Conservation (phyloP, 2,329 filamentous ascomycete genomes). For the Aspergillus hiratsukae region DNA sequence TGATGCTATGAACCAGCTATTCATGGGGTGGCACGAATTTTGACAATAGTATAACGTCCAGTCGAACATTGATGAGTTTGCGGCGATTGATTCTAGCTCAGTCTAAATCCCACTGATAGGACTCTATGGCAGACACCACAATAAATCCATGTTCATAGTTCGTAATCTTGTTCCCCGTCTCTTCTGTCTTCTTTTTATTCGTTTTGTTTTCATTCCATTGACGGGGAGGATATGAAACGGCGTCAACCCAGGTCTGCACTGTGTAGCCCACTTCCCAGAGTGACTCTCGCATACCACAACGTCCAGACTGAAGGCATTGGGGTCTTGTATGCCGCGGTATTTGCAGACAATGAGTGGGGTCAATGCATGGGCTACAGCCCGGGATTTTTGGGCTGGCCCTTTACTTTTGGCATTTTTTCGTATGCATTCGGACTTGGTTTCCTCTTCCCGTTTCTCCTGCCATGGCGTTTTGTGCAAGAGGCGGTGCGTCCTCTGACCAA, state of each 20-base stretch:
- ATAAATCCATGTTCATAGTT: background rate
- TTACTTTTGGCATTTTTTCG: constrained; percentile 40
- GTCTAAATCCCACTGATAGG: background rate
- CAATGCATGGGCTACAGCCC: background rate
- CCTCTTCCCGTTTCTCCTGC: constrained; percentile 24
- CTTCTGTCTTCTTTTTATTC: background rate
- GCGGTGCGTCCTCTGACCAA: constrained; percentile 6
- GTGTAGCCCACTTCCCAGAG: background rate
- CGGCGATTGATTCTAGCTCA: background rate
- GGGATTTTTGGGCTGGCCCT: constrained; percentile 11
- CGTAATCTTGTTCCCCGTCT: background rate
- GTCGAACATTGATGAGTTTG: background rate
- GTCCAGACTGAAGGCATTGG: background rate
- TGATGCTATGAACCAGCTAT: constrained; percentile 31
- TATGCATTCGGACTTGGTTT: constrained; percentile 45
- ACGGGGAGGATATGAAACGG: background rate
- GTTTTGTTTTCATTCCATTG: background rate
- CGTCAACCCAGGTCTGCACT: background rate
- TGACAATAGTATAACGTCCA: background rate
- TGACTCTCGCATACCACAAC: background rate
- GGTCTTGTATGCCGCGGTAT: background rate
- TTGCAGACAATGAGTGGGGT: background rate
- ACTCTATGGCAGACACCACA: background rate
- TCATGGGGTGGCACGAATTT: background rate
- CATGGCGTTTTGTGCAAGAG: constrained; percentile 15